phyloP scores from a whole-genome alignment of 73 alveolate genomes.

The Blepharisma japonicum region DNA sequence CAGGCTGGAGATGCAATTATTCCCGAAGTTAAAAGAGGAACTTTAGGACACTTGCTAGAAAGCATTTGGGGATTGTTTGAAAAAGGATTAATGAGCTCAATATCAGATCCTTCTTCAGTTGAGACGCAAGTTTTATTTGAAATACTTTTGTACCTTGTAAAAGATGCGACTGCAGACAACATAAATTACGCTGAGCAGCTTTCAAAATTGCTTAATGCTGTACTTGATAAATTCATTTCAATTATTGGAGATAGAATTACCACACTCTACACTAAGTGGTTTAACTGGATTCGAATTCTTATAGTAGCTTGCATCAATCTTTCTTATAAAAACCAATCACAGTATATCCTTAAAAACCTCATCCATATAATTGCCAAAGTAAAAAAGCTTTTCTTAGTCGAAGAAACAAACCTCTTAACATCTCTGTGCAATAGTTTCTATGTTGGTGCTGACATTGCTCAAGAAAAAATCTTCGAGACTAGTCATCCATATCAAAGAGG shows the following conservation, averaged over 20 bases:
- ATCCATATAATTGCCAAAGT: conserved; percentile 3
- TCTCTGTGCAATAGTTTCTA: not conserved
- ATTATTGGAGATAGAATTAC: not conserved
- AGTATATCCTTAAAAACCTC: not conserved
- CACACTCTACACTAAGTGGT: conserved; percentile 2
- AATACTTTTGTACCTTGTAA: not conserved
- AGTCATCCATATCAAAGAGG: conserved; percentile 89
- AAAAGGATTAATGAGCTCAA: not conserved
- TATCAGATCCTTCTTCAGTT: conserved; percentile 4
- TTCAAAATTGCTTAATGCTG: not conserved
- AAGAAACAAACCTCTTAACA: not conserved
- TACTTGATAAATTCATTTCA: not conserved
- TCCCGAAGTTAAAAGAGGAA: not conserved
- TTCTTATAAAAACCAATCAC: not conserved
- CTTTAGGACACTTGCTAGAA: conserved; percentile 6
- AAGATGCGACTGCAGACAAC: not conserved
- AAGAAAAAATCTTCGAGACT: conserved; percentile 82
- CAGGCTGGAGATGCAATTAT: not conserved
- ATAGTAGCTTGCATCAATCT: not conserved
- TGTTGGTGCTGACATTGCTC: conserved; percentile 80
- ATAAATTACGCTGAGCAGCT: conserved; percentile 3
- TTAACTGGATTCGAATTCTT: not conserved
- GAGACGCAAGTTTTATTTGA: conserved; percentile 1
- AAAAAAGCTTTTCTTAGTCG: conserved; percentile 13
- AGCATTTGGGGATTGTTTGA: not conserved